Base-by-base conservation (phyloP, 306 rosid genomes). In the Mimosa pudica region DNA sequence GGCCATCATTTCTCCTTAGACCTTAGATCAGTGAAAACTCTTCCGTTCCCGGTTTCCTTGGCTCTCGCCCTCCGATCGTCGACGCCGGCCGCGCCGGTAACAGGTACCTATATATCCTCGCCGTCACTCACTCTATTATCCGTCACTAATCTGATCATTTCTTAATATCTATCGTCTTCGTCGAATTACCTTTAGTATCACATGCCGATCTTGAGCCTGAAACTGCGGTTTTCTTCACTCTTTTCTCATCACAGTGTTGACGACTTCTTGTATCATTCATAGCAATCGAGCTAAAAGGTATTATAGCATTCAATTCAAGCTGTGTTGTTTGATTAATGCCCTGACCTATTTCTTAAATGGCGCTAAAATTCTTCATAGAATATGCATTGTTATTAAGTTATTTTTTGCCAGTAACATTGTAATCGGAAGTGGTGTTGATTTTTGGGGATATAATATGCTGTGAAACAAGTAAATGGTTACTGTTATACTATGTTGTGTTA, bases 11-110 rank as follows among this genome's bases (percentile, higher is more conserved):
- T 18, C 3, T 13, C 16, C 10, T 58, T 42, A 38, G 42, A 38
- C 42, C 49, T 14, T 54, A 70, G 76, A 69, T 79, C 66, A 71
- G 73, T 36, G 46, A 35, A 49, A 41, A 73, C 20, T 45, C 64
- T 20, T 52, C 41, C 3, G 12, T 24, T 2, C 9, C 79, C 46
- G 62, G 9, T 60, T 68, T 16, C 61, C 70, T 60, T 6, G n/a
- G 35, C 36, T 69, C 60, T 57, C 33, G 30, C 10, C 75, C 77
- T 48, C 45, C 67, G 79, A 41, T 73, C 60, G 57, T 73, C 63
- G 74, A 48, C 74, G 78, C 74, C 32, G 47, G 57, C 7, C 7
- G 18, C 44, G 36, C 64, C 7, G 44, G 70, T 57, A 24, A 24
- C 30, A 60, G 78, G 54, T 24, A 24, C 30, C 30, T 24, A 14